A percentile compares a stretch with the other conserved stretches of the same genome.
Evolutionary conservation across 2,329 filamentous ascomycete genomes (phyloP).

Genomic region (Acrocalymma vagum): DNA sequence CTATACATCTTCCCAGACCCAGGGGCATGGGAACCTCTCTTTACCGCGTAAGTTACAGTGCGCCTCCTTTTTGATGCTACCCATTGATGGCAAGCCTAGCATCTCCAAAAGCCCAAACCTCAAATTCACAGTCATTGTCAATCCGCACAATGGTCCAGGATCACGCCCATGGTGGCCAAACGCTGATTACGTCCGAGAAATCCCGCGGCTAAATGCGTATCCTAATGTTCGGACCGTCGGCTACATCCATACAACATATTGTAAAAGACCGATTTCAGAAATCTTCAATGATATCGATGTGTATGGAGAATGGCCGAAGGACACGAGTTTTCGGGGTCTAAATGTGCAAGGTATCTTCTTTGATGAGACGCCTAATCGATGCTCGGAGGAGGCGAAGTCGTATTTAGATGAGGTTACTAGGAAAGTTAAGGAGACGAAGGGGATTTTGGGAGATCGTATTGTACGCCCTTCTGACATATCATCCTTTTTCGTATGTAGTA

Average conservation of each 20-base stretch:
- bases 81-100: slow-evolving; percentile 9
- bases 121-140: slow-evolving; percentile 62
- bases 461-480: too few relatives aligned
- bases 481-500: background rate
- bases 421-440: slow-evolving; percentile 14
- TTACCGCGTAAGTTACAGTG: slow-evolving; percentile 47
- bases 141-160: slow-evolving; percentile 59
- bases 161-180: slow-evolving; percentile 53
- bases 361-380: slow-evolving; percentile 56
- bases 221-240: slow-evolving; percentile 60
- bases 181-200: slow-evolving; percentile 55
- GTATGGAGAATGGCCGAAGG: slow-evolving; percentile 54
- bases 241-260: slow-evolving; percentile 61
- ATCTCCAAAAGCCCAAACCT: slow-evolving; percentile 43
- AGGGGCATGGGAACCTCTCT: slow-evolving; percentile 58
- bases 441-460: slow-evolving; percentile 14
- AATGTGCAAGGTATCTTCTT: slow-evolving; percentile 60
- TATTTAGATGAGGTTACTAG: slow-evolving; percentile 30
- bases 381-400: slow-evolving; percentile 16
- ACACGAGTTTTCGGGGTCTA: slow-evolving; percentile 38
- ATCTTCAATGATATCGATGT: slow-evolving; percentile 51
- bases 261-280: slow-evolving; percentile 29
- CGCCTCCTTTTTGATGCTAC: background rate
- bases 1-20: slow-evolving; percentile 60
- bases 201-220: slow-evolving; percentile 49